Conservation (phyloP, 2,329 filamentous ascomycete genomes). For the Xylariaceae sp. region DNA sequence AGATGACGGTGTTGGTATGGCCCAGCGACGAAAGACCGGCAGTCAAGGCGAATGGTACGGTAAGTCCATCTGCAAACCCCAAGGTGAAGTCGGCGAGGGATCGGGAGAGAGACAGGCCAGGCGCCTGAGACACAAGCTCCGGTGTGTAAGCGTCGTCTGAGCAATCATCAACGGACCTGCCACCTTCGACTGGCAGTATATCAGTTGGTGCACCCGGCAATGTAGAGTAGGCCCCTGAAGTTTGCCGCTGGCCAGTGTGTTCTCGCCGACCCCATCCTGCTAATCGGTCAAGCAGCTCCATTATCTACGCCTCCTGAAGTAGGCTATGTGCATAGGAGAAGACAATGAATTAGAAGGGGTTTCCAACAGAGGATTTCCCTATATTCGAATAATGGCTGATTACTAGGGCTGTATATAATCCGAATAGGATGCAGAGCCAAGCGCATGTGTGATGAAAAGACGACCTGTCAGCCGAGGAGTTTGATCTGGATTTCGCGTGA, state of each 20-base stretch:
- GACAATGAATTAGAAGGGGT: no score
- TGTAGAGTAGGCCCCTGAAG: slow-evolving; percentile 24
- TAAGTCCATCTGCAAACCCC: slow-evolving; percentile 78
- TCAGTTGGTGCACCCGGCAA: slow-evolving; percentile 15
- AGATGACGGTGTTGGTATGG: slow-evolving; percentile 70
- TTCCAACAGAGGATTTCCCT: background rate
- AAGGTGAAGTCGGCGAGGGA: slow-evolving; percentile 71
- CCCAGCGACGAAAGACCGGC: slow-evolving; percentile 72
- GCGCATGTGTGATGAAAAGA: no score
- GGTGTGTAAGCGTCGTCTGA: no score
- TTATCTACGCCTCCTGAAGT: background rate
- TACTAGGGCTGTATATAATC: no score
- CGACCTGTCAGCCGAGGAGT: no score
- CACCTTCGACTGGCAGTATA: background rate
- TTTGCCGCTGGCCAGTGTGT: background rate
- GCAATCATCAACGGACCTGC: background rate
- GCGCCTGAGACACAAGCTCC: background rate
- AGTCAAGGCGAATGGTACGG: slow-evolving; percentile 79
- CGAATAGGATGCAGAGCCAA: no score
- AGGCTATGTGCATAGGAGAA: background rate
- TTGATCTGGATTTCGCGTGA: no score
- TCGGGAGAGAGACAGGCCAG: slow-evolving; percentile 23
- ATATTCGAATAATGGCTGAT: no score
- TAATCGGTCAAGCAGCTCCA: slow-evolving; percentile 16
- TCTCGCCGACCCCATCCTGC: slow-evolving; percentile 19